These are phyloP conservation scores for Aspergillus oerlinghausenensis DNA, from an alignment of 2,329 filamentous ascomycete genomes.

Conservation along the genomic window DNA sequence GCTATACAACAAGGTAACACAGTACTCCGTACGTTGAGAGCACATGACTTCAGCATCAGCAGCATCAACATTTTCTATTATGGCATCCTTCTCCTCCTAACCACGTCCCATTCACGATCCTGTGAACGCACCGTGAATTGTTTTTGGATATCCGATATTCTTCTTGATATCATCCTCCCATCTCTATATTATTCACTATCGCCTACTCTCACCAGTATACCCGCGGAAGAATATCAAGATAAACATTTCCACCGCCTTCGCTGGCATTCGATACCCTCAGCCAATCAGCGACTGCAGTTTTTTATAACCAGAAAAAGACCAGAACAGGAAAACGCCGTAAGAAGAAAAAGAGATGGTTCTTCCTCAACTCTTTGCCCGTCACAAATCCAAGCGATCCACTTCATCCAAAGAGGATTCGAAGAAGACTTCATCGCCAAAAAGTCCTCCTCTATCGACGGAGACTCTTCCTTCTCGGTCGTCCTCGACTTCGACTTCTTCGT, in stretches of 20 bases:
- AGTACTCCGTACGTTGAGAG: neutral
- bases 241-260: slow-evolving; percentile 38
- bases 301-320: neutral
- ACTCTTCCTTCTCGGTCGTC: neutral
- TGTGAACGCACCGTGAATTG: neutral
- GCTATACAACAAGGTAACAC: neutral
- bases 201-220: neutral
- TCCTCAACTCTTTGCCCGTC: slow-evolving; percentile 36
- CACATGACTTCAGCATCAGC: neutral
- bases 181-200: slow-evolving; percentile 10
- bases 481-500: slow-evolving; percentile 1
- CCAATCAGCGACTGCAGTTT: slow-evolving; percentile 16
- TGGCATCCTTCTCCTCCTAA: neutral
- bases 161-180: slow-evolving; percentile 14
- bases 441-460: slow-evolving; percentile 1
- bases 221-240: neutral
- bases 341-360: slow-evolving; percentile 29
- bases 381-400: slow-evolving; percentile 17
- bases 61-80: neutral
- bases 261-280: slow-evolving; percentile 29
- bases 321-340: slow-evolving; percentile 15
- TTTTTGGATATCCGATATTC: slow-evolving; percentile 8
- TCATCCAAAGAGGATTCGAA: slow-evolving; percentile 8
- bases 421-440: neutral
- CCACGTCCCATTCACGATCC: neutral